These are phyloP conservation scores for Calonectria honghensis DNA, from an alignment of 2,329 filamentous ascomycete genomes.

Conservation along the genomic window DNA sequence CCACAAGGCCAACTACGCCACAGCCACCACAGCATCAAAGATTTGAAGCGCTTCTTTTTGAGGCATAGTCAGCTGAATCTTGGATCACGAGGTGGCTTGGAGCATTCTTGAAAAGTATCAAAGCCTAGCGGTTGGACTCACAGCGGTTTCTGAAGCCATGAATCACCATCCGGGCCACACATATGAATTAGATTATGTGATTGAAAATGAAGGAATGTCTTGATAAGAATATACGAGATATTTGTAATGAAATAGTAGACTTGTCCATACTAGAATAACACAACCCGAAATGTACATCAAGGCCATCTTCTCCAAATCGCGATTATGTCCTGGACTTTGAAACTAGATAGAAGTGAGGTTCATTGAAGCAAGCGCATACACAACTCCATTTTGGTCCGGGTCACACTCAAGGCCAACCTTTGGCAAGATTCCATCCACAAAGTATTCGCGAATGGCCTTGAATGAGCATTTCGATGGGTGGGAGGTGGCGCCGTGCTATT, in stretches of 20 bases:
- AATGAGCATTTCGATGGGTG: constrained; percentile 28
- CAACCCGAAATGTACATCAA: not conserved
- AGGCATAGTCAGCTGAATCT: no score
- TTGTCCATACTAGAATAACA: not conserved
- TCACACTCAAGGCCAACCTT: constrained; percentile 22
- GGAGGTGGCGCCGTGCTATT: not conserved
- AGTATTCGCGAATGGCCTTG: constrained; percentile 21
- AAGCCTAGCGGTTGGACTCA: no score
- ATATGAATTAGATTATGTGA: no score
- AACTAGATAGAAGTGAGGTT: not conserved
- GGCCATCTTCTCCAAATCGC: not conserved
- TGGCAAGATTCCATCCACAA: constrained; percentile 26
- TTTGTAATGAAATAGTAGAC: not conserved
- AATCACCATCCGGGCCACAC: no score
- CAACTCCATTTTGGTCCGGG: not conserved
- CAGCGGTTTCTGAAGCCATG: no score
- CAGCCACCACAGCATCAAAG: no score
- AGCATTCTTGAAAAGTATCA: no score
- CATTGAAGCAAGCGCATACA: not conserved
- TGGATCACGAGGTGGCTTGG: no score
- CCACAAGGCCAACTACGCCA: no score
- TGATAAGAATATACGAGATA: not conserved
- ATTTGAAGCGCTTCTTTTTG: no score
- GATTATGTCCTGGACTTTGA: not conserved
- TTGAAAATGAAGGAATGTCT: not conserved